Conservation (phyloP, 306 rosid species). For the Cicer arietinum region DNA sequence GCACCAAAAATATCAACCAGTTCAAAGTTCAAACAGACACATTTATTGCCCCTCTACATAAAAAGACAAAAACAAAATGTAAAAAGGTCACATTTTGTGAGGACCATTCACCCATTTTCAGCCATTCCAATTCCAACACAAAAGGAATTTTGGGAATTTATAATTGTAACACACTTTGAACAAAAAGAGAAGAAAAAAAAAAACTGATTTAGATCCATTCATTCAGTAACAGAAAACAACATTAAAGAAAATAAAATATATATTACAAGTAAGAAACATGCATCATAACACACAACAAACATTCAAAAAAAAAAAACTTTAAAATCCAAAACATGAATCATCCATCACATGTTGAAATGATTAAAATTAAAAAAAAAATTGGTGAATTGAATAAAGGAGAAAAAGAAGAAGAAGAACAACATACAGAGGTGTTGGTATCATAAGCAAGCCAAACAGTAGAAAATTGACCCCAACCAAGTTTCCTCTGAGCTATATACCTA, state of each 20-base stretch:
- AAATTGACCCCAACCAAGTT: slow-evolving; percentile 97
- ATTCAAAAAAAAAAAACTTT: neutral
- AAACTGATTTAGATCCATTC: slow-evolving; percentile 22
- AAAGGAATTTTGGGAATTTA: slow-evolving; percentile 5
- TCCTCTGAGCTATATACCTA: slow-evolving; percentile 86
- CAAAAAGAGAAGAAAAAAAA: slow-evolving; percentile 11
- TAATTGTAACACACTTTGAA: slow-evolving; percentile 28
- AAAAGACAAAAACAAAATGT: slow-evolving; percentile 38
- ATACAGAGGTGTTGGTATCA: slow-evolving; percentile 73
- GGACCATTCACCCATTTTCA: slow-evolving; percentile 43
- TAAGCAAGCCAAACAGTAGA: slow-evolving; percentile 99
- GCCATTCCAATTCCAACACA: slow-evolving; percentile 12
- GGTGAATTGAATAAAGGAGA: neutral
- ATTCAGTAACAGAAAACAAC: slow-evolving; percentile 39
- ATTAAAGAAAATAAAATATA: slow-evolving; percentile 15
- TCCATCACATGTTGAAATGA: slow-evolving; percentile 27
- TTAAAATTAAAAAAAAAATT: neutral
- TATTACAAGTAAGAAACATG: neutral
- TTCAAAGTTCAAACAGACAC: slow-evolving; percentile 17
- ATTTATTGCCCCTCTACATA: slow-evolving; percentile 43
- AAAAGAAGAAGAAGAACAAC: slow-evolving; percentile 22
- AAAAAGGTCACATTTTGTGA: slow-evolving; percentile 23
- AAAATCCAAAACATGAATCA: slow-evolving; percentile 29
- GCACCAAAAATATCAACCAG: slow-evolving; percentile 17
- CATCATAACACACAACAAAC: slow-evolving; percentile 4